phyloP scores from a whole-genome alignment of 2,329 filamentous ascomycete species.

The Grosmannia huntii region DNA sequence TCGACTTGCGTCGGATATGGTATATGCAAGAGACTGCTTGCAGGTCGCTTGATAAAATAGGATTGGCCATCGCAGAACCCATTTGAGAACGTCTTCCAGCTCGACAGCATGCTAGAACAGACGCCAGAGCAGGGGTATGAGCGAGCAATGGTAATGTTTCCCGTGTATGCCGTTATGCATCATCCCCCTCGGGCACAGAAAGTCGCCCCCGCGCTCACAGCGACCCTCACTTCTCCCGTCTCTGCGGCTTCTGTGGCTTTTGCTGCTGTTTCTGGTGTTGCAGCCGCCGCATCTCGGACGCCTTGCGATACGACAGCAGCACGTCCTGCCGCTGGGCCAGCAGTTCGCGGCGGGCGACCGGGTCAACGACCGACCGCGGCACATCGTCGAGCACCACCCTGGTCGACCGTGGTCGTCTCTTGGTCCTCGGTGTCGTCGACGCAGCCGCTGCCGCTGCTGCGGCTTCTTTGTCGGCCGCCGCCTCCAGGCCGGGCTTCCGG shows the following conservation, averaged over 20 bases:
- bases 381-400: slow-evolving; percentile 31
- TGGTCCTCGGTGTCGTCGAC: too few species aligned
- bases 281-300: slow-evolving; percentile 46
- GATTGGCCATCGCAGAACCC: too few species aligned
- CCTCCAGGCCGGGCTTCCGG: slow-evolving; percentile 15
- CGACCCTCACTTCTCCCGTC: not conserved
- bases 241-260: not conserved
- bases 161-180: not conserved
- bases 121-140: too few species aligned
- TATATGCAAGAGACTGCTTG: not conserved
- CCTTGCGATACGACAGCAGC: slow-evolving; percentile 59
- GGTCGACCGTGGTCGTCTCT: too few species aligned
- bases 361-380: slow-evolving; percentile 55
- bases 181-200: too few species aligned
- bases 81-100: too few species aligned
- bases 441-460: too few species aligned
- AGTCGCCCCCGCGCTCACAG: not conserved
- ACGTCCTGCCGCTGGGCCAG: slow-evolving; percentile 55
- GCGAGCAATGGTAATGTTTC: too few species aligned
- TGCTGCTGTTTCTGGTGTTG: not conserved
- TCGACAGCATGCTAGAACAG: too few species aligned
- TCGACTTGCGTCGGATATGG: too few species aligned
- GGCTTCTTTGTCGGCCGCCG: not conserved
- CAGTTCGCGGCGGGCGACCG: slow-evolving; percentile 61
- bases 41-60: too few species aligned